Base-by-base conservation (phyloP, 495 filamentous ascomycete species). In the Lasiosphaeria miniovina region DNA sequence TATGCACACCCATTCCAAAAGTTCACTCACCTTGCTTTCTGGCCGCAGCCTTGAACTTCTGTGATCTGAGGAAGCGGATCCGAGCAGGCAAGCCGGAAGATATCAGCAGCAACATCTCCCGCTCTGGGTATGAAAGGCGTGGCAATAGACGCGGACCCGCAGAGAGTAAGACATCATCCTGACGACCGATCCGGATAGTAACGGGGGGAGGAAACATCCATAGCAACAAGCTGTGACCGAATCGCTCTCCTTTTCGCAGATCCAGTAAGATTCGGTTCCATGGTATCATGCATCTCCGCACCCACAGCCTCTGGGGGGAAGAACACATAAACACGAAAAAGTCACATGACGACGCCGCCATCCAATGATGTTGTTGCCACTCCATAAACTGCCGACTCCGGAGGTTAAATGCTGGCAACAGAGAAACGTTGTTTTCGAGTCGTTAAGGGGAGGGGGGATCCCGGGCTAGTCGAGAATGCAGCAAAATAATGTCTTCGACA, bases 1-100 rank as follows among this genome's bases (percentile, higher is more conserved):
- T 75, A 77, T 75, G 74, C 72, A 79, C 75, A 74, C 64, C 58
- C 64, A 68, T 69, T 61, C 68, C 72, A 64, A 63, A 53, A 52
- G 54, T 63, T 65, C 65, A 74, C 75, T 80, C 74, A 80, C 75
- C 75, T 75, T 71, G 76, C 76, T 78, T 76, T 74, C 76, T 74
- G 69, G 74, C 69, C 67, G 55, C 60, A 60, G 68, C 70, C 62
- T 63, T 60, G 60, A 46, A 58, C 60, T 64, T 72, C 68, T 72
- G 8, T 60, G 69, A 69, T 70, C 60, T 49, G 31, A 33, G 49
- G 57, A 57, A 46, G 41, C n/a, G 55, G 62, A 49, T 58, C n/a
- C 55, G 36, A 52, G 60, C 33, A 48, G 52, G 43, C 38, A 50
- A 56, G 14, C 56, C 57, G 45, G 54, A 24, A 24, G 45, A 58